A percentile compares a stretch with the other conserved stretches of the same genome.
Conservation (phyloP, 495 filamentous ascomycete genomes). For the Penicillium arizonense region DNA sequence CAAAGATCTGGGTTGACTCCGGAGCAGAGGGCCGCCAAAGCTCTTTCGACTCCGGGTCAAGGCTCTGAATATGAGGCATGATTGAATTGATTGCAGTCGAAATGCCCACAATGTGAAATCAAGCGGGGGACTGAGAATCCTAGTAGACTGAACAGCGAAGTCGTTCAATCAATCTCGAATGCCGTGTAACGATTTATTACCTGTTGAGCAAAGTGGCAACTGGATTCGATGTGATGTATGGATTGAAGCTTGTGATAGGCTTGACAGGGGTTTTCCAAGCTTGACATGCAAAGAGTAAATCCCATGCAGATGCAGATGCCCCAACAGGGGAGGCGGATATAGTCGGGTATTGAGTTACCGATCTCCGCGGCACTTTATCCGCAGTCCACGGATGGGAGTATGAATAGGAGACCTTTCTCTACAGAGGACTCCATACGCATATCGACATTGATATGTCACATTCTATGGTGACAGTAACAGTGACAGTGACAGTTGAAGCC, state of each 20-base stretch:
- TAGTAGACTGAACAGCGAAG: neutral
- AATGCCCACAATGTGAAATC: neutral
- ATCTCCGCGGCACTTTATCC: constrained; percentile 14
- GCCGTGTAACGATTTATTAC: neutral
- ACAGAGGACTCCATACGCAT: no score
- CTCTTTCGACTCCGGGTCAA: constrained; percentile 35
- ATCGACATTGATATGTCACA: neutral
- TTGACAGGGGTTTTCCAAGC: constrained; percentile 8
- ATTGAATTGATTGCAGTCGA: neutral
- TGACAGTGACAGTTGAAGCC: constrained; percentile 10
- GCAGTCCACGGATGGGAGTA: no score
- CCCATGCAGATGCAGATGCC: neutral
- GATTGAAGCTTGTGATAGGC: neutral
- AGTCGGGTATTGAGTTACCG: constrained; percentile 18
- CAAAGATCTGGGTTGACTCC: constrained; percentile 63
- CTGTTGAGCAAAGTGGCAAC: neutral
- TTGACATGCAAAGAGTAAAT: constrained; percentile 8
- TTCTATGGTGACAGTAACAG: constrained; percentile 9
- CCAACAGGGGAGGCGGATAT: constrained; percentile 20
- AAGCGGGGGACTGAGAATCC: no score
- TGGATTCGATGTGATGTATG: constrained; percentile 1
- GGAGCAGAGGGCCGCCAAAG: constrained; percentile 75
- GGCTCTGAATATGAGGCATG: constrained; percentile 27
- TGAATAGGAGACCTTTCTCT: no score
- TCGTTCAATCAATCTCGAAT: neutral